phyloP scores from a whole-genome alignment of 768 basidiomycete species.

The Suillus occidentalis region DNA sequence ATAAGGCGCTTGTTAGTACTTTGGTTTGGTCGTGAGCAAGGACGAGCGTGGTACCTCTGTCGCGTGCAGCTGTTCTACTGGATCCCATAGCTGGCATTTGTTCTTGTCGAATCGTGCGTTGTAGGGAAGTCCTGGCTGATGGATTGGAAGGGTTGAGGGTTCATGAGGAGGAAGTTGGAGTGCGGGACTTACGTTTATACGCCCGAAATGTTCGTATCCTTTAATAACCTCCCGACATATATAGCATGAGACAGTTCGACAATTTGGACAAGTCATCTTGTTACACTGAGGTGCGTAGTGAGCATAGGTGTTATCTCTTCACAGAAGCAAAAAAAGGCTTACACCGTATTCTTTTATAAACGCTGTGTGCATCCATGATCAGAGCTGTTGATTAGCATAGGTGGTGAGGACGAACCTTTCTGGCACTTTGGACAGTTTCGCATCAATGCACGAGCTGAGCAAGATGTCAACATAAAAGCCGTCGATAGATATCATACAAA shows the following conservation, averaged over 20 bases:
- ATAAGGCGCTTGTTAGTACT: background rate
- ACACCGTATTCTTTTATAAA: conserved; percentile 82
- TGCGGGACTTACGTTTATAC: too few species aligned
- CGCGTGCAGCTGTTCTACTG: conserved; percentile 60
- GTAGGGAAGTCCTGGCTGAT: conserved; percentile 24
- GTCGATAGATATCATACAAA: conserved; percentile 6
- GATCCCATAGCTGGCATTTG: conserved; percentile 72
- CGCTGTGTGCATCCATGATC: conserved; percentile 39
- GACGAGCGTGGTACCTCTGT: conserved; percentile 49
- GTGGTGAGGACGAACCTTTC: conserved; percentile 53
- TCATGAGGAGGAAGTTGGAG: background rate
- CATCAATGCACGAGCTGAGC: conserved; percentile 74
- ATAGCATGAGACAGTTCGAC: conserved; percentile 78
- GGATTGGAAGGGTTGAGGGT: background rate
- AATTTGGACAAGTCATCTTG: conserved; percentile 84
- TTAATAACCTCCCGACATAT: conserved; percentile 71
- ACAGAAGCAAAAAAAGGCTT: conserved; percentile 26
- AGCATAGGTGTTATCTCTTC: background rate
- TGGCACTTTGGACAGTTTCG: conserved; percentile 85
- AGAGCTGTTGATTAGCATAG: background rate
- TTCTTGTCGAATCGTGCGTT: conserved; percentile 26
- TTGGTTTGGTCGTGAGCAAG: too few species aligned
- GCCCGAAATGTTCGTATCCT: conserved; percentile 53
- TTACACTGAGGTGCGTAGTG: conserved; percentile 62
- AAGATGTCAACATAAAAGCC: background rate